These are phyloP conservation scores for Fusarium cicatricum DNA, from an alignment of 2,329 filamentous ascomycete species.

Conservation along the genomic window DNA sequence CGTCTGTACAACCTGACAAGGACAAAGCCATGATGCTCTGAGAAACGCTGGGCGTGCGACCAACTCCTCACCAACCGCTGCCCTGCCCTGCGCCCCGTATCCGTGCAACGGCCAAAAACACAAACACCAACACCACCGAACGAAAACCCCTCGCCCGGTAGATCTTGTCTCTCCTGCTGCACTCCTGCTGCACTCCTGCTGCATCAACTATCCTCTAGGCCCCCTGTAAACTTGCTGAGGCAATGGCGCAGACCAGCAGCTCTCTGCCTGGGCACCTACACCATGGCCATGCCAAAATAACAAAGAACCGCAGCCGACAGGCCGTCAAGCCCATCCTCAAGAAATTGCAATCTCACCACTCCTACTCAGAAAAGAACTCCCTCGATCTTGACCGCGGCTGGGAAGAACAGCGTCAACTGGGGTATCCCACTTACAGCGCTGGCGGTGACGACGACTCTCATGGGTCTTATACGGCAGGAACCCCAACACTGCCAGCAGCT, in stretches of 20 bases:
- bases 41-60: slow-evolving; percentile 42
- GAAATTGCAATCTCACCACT: slow-evolving; percentile 58
- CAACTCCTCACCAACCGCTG: slow-evolving; percentile 28
- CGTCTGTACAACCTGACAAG: slow-evolving; percentile 32
- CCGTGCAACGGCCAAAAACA: slow-evolving; percentile 36
- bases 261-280: slow-evolving; percentile 36
- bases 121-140: slow-evolving; percentile 16
- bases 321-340: slow-evolving; percentile 70
- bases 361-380: slow-evolving; percentile 68
- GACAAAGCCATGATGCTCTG: slow-evolving; percentile 39
- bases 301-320: slow-evolving; percentile 57
- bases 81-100: slow-evolving; percentile 29
- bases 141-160: slow-evolving; percentile 28
- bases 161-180: neutral
- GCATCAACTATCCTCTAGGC: neutral
- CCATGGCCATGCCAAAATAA: slow-evolving; percentile 43
- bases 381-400: slow-evolving; percentile 68
- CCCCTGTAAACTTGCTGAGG: slow-evolving; percentile 18
- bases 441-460: slow-evolving; percentile 40
- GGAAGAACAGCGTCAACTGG: slow-evolving; percentile 59
- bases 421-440: slow-evolving; percentile 41
- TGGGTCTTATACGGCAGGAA: slow-evolving; percentile 30
- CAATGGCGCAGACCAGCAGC: slow-evolving; percentile 40
- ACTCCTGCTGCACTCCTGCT: too few relatives aligned
- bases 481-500: slow-evolving; percentile 33